Base-by-base conservation (phyloP, 345 rosid genomes). In the Murraya koenigii region DNA sequence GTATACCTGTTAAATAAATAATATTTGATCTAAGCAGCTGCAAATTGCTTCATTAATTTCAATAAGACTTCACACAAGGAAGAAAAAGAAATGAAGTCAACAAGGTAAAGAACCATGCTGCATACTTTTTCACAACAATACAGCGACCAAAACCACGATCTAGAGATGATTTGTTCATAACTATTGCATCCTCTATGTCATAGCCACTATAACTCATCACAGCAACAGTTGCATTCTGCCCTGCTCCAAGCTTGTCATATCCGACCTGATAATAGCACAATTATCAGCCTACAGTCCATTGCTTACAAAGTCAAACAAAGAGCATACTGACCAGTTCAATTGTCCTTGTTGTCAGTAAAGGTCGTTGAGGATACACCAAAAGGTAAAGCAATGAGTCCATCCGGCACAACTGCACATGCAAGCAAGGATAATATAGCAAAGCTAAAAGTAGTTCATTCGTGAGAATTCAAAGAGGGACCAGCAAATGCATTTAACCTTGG, bases 141-240 rank as follows among this genome's bases (percentile, higher is more conserved):
- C 99, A 95, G 71, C 95, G 98, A 71, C 98, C 99, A 87, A 95
- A 95, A 66, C 98, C 99, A 84, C 99, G 97, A 82, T 95, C 99
- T 25, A 95, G 85, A 82, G 97, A 95, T 59, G 98, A 81, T 84
- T 95, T 93, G 86, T 95, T 95, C 99, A 93, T 95, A 75, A 95
- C 98, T 72, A 95, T 95, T 47, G 99, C 98, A 78, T 95, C 98
- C 84, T 95, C 98, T 84, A 93, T 95, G 86, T 95, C 99, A 79
- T 95, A 95, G 78, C 99, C 99, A 86, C 89, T 90, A 78, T 91
- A 88, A 84, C 98, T 93, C 94, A 92, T 93, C 60, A 95, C 99
- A 76, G 97, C 97, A 89, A 95, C 96, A 74, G 96, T 95, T 72
- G 98, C 99, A 89, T 95, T 95, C 83, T 95, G 97, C 81, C 99